Base-by-base conservation (phyloP, 208 protist genomes). In the Strigomonas galati region DNA sequence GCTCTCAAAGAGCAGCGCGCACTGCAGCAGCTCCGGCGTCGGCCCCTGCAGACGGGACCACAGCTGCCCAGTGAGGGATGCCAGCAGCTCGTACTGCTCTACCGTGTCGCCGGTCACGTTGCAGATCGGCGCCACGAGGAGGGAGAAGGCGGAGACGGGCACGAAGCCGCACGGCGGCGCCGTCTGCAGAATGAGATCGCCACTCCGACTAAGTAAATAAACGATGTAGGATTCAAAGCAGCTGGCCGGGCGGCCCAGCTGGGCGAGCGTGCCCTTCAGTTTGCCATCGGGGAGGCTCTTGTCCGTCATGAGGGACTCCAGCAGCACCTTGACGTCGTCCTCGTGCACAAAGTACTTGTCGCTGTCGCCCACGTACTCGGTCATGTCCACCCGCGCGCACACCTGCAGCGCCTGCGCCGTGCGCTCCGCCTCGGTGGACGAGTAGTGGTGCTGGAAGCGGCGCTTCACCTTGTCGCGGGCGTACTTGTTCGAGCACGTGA, bases 341-440 rank as follows among this genome's bases (percentile, higher is more conserved):
- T 72, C 54, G 67, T 87, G 92, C 17, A 92, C 81, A 64, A 95
- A 95, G 75, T 92, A 95, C 46, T 74, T 84, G 67, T 95, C 90
- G 70, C 80, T 91, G 69, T 95, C 78, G 10, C 86, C 87, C 14
- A 91, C 81, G 46, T 54, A 72, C 24, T 74, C 66, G 21, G 66
- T 17, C 62, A 83, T 76, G 69, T 95, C 89, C 6, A 77, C 63
- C 32, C 67, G 67, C 26, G 79, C 55, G 4, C 89, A 59, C 6
- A 75, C 62, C 69, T 95, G 89, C 65, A 95, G 64, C 48, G 82
- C 52, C 67, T 65, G 74, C 32, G 78, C 77, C 9, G 69, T 71
- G 0, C 65, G 44, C 69, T 87, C 81, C 49, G 85, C 71, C 52
- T 75, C 69, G 21, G 60, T 27, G 10, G 81, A 80, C 48, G 78